Conservation (phyloP, 164 flowering plant species). For the Macadamia integrifolia region DNA sequence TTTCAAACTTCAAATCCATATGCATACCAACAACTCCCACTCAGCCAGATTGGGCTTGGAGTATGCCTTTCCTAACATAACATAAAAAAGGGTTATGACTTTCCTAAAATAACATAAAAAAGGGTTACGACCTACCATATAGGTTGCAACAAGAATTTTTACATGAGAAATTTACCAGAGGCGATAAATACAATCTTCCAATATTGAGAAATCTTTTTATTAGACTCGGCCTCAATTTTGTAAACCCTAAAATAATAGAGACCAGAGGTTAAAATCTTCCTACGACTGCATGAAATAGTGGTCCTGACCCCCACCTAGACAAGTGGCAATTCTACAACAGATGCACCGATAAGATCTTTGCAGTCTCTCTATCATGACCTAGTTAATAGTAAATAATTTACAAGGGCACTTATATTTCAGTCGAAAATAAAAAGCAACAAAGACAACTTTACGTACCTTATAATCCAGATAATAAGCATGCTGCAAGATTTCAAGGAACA, state of each 20-base stretch:
- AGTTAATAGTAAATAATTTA: background rate
- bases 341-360: background rate
- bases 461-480: slow-evolving; percentile 86
- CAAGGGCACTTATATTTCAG: no score
- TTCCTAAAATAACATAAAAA: background rate
- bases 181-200: background rate
- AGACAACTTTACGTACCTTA: slow-evolving; percentile 44
- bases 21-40: background rate
- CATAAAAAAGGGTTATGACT: background rate
- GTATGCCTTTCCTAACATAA: background rate
- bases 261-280: background rate
- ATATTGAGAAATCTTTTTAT: background rate
- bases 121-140: background rate
- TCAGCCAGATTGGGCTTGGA: background rate
- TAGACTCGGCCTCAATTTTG: background rate
- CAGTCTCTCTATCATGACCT: background rate
- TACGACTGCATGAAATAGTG: background rate
- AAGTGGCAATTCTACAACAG: background rate
- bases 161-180: background rate
- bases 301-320: background rate
- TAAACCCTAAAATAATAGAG: background rate
- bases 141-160: background rate
- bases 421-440: background rate
- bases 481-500: slow-evolving; percentile 41
- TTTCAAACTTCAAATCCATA: background rate